phyloP scores from a whole-genome alignment of 768 basidiomycete species.

The Thelephora aurantiotincta region DNA sequence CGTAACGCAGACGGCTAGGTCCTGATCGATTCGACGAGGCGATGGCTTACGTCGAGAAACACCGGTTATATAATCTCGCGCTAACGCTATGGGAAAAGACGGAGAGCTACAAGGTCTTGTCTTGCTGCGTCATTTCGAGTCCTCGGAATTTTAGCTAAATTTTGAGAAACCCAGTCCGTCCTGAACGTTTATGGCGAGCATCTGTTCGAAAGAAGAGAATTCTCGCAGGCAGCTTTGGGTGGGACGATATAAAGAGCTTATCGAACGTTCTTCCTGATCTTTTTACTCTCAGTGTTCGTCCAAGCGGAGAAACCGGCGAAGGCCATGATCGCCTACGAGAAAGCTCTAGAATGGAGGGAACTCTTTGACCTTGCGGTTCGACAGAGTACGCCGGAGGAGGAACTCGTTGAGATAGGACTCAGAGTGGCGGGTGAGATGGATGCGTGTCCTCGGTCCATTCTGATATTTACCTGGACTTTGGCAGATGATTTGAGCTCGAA shows the following conservation, averaged over 20 bases:
- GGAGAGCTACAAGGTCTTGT: conserved; percentile 30
- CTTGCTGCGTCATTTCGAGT: background rate
- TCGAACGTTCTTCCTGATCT: background rate
- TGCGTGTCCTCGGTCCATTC: background rate
- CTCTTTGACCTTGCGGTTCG: conserved; percentile 67
- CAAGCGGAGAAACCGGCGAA: conserved; percentile 50
- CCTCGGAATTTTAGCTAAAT: background rate
- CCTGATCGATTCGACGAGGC: conserved; percentile 66
- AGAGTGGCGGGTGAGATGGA: conserved; percentile 61
- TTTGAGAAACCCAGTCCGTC: conserved; percentile 31
- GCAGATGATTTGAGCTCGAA: conserved; percentile 74
- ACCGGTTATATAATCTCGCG: conserved; percentile 64
- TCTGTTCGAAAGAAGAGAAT: conserved; percentile 76
- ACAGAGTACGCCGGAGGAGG: conserved; percentile 34
- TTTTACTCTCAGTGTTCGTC: conserved; percentile 42
- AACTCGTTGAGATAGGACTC: conserved; percentile 51
- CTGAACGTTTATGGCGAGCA: conserved; percentile 73
- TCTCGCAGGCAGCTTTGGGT: conserved; percentile 76
- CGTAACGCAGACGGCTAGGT: conserved; percentile 25
- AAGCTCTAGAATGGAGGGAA: conserved; percentile 81
- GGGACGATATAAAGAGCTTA: conserved; percentile 5
- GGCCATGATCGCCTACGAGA: conserved; percentile 82
- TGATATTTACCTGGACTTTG: background rate
- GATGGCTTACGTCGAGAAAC: conserved; percentile 59
- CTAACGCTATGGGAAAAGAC: conserved; percentile 61